Evolutionary conservation across 2,329 filamentous ascomycete genomes (phyloP).

Genomic region (Calonectria pseudoreteaudii): DNA sequence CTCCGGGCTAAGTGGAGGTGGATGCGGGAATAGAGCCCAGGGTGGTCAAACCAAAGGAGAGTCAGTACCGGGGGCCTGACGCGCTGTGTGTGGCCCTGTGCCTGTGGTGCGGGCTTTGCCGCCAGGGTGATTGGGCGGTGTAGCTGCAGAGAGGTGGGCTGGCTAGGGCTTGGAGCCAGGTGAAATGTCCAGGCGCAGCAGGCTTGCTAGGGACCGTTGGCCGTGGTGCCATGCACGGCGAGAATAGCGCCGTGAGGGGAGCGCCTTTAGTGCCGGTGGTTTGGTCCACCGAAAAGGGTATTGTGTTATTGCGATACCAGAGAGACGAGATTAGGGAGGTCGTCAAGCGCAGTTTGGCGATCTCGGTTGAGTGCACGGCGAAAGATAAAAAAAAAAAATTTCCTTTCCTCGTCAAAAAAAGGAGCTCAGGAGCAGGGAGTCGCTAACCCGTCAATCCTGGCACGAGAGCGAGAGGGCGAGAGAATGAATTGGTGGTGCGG

Average conservation of each 20-base stretch:
- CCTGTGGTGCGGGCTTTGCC: conserved; percentile 15
- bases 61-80: background rate
- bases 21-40: conserved; percentile 24
- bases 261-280: background rate
- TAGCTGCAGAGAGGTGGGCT: conserved; percentile 27
- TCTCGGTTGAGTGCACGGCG: background rate
- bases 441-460: background rate
- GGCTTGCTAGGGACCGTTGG: conserved; percentile 22
- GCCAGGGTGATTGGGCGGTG: conserved; percentile 42
- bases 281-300: conserved; percentile 13
- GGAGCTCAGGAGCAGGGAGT: background rate
- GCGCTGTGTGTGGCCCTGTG: conserved; percentile 13
- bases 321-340: conserved; percentile 9
- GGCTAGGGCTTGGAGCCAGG: conserved; percentile 14
- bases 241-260: conserved; percentile 37
- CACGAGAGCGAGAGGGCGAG: background rate
- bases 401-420: background rate
- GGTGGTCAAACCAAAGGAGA: conserved; percentile 4
- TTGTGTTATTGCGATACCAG: background rate
- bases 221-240: conserved; percentile 42
- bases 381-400: too few species aligned
- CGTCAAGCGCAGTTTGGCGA: background rate
- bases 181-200: conserved; percentile 27
- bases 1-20: conserved; percentile 16
- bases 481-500: conserved; percentile 5